Conservation (phyloP, 2,329 filamentous ascomycete genomes). For the Colletotrichum abscissum region DNA sequence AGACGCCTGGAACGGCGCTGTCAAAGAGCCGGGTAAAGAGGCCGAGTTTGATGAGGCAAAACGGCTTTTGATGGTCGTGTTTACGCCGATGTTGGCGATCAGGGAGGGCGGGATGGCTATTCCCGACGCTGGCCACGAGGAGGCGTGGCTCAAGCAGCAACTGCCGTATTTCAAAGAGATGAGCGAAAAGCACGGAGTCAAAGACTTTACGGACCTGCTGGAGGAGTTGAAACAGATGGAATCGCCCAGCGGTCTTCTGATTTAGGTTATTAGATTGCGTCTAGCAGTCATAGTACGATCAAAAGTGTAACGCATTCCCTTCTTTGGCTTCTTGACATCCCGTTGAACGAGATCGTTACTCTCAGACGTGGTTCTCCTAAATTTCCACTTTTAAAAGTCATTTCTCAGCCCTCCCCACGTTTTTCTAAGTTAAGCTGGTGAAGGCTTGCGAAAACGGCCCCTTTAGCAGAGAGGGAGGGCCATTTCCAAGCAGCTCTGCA, state of each 20-base stretch:
- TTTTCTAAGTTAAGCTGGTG: background rate
- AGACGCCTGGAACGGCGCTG: background rate
- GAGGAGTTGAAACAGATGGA: background rate
- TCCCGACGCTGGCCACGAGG: constrained; percentile 14
- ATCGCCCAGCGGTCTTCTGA: no score
- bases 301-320: background rate
- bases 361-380: no score
- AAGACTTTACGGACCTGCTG: background rate
- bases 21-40: background rate
- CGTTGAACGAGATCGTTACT: no score
- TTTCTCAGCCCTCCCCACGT: no score
- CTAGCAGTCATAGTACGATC: background rate
- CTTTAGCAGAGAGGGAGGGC: no score
- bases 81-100: constrained; percentile 12
- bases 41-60: background rate
- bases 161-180: constrained; percentile 8
- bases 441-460: no score
- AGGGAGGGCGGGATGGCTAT: constrained; percentile 11
- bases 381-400: no score
- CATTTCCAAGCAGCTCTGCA: background rate
- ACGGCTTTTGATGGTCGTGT: background rate
- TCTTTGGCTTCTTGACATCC: background rate
- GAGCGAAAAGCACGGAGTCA: background rate
- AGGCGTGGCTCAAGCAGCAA: background rate
- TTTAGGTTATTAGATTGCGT: background rate